phyloP scores from a whole-genome alignment of 1,284 basidiomycete genomes.

The Vanrija sp. region DNA sequence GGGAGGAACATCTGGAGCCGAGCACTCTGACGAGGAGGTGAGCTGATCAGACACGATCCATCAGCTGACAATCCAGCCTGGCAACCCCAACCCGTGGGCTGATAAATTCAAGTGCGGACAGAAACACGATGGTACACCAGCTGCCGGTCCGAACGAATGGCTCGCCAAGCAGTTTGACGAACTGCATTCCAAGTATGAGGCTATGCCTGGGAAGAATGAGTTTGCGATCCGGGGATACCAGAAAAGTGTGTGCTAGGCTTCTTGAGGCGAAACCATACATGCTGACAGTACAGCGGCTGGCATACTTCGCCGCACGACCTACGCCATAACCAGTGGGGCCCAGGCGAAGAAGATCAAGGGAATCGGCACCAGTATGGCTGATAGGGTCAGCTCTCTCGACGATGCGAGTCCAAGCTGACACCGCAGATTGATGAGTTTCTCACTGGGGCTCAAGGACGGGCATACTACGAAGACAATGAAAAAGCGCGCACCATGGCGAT shows the following conservation, averaged over 20 bases:
- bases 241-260: slow-evolving; percentile 19
- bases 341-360: slow-evolving; percentile 64
- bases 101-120: slow-evolving; percentile 38
- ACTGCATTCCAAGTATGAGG: slow-evolving; percentile 38
- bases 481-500: slow-evolving; percentile 41
- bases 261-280: not conserved
- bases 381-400: slow-evolving; percentile 55
- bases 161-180: slow-evolving; percentile 43
- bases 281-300: slow-evolving; percentile 29
- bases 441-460: slow-evolving; percentile 30
- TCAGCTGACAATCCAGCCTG: slow-evolving; percentile 1
- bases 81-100: slow-evolving; percentile 17
- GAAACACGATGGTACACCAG: slow-evolving; percentile 24
- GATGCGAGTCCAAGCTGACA: not conserved
- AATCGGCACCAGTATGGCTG: slow-evolving; percentile 69
- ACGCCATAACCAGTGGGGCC: slow-evolving; percentile 59
- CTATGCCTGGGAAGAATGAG: slow-evolving; percentile 34
- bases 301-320: slow-evolving; percentile 48
- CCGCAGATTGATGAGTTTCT: slow-evolving; percentile 46
- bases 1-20: not conserved
- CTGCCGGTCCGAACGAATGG: slow-evolving; percentile 41
- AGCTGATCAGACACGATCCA: too few species aligned
- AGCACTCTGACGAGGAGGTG: slow-evolving; percentile 1
- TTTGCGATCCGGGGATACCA: slow-evolving; percentile 39
- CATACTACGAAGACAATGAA: slow-evolving; percentile 41